Conservation (phyloP, 2,329 filamentous ascomycete genomes). For the Fusarium tjaetaba region DNA sequence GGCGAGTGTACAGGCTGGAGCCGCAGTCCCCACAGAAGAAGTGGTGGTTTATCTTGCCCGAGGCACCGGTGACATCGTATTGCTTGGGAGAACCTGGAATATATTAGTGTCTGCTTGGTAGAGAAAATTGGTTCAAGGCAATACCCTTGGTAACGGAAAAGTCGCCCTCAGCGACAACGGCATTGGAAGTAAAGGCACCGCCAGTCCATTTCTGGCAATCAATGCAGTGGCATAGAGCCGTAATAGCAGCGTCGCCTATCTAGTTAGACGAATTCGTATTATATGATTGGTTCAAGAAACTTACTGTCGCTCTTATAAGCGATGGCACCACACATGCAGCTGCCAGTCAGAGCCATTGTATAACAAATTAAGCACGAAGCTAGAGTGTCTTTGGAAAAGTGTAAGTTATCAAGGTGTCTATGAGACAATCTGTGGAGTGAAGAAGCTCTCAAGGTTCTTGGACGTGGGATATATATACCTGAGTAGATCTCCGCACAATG, state of each 20-base stretch:
- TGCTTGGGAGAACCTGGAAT: constrained; percentile 55
- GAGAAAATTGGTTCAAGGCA: neutral
- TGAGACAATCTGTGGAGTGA: constrained; percentile 19
- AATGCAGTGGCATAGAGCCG: constrained; percentile 62
- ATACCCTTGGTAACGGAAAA: constrained; percentile 62
- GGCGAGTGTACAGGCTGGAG: constrained; percentile 60
- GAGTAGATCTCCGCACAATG: neutral
- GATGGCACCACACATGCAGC: constrained; percentile 51
- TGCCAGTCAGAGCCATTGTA: constrained; percentile 44
- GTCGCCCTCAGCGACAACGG: constrained; percentile 56
- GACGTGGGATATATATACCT: constrained; percentile 34
- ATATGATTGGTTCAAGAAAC: constrained; percentile 3
- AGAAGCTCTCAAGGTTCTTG: constrained; percentile 38
- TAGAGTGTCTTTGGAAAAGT: constrained; percentile 22
- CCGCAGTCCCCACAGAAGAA: constrained; percentile 65
- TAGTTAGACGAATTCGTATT: neutral
- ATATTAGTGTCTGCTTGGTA: neutral
- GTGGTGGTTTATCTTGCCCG: constrained; percentile 65
- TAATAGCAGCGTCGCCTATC: constrained; percentile 53
- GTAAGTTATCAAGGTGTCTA: constrained; percentile 27
- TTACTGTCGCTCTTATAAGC: constrained; percentile 49
- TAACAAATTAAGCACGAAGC: neutral
- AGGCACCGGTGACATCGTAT: constrained; percentile 58
- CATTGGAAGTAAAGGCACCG: constrained; percentile 64
- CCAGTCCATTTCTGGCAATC: constrained; percentile 68